phyloP scores from a whole-genome alignment of 257 asterid genomes.

The Solanum clarkiae region DNA sequence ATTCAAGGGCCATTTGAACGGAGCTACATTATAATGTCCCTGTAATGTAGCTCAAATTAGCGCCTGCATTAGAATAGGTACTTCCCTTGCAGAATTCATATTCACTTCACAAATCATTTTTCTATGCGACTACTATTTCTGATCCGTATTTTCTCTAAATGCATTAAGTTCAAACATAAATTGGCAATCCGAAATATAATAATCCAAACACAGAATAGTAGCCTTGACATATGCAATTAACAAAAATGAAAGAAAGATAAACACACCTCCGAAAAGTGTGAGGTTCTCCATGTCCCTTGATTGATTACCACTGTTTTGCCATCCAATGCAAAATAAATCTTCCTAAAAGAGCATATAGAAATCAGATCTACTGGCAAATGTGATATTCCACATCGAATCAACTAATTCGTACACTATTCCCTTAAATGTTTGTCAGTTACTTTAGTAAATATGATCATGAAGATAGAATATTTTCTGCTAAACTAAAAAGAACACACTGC shows the following conservation, averaged over 20 bases:
- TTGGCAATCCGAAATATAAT: neutral
- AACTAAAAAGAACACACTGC: neutral
- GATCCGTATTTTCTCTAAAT: neutral
- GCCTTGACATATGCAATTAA: neutral
- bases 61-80: neutral
- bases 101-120: neutral
- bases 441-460: neutral
- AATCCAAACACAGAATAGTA: neutral
- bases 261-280: slow-evolving; percentile 82
- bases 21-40: neutral
- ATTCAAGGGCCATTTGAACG: neutral
- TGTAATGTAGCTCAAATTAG: neutral
- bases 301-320: slow-evolving; percentile 80
- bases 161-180: neutral
- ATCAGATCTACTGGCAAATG: neutral
- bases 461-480: neutral
- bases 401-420: neutral
- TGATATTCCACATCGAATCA: neutral
- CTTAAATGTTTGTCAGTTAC: neutral
- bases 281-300: slow-evolving; percentile 61
- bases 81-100: neutral
- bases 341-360: slow-evolving; percentile 37
- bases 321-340: slow-evolving; percentile 79
- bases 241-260: neutral
- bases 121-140: neutral